Conservation (phyloP, 352 stramenopile genomes). For the Phytophthora cryptogea region DNA sequence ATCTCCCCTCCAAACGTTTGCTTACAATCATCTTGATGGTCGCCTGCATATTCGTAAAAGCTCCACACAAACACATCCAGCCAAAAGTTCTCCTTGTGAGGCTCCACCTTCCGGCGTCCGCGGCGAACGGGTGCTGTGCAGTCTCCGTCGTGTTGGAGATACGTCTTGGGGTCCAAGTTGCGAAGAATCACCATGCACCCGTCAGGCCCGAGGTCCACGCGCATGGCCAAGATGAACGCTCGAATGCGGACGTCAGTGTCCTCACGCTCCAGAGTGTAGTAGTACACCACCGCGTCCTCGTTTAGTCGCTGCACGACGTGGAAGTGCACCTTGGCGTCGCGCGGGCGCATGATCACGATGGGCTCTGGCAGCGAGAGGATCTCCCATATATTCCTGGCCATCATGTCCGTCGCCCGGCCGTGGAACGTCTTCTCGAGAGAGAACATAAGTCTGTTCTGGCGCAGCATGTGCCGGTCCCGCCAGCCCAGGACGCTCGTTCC, state of each 20-base stretch:
- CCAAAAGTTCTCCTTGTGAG: constrained; percentile 60
- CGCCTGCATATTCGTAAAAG: constrained; percentile 52
- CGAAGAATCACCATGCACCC: constrained; percentile 58
- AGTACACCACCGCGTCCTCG: constrained; percentile 66
- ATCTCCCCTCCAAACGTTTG: constrained; percentile 70
- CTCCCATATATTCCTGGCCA: constrained; percentile 50
- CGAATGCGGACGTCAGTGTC: constrained; percentile 57
- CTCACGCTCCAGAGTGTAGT: constrained; percentile 68
- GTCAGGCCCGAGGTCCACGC: constrained; percentile 45
- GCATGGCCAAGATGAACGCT: constrained; percentile 64
- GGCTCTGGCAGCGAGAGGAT: constrained; percentile 53
- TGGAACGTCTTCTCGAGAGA: constrained; percentile 69
- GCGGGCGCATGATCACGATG: constrained; percentile 57
- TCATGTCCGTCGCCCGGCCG: constrained; percentile 36
- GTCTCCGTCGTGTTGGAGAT: constrained; percentile 55
- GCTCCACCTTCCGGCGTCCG: constrained; percentile 56
- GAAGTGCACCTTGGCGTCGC: constrained; percentile 58
- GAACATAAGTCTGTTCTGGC: constrained; percentile 62
- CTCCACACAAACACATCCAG: constrained; percentile 76
- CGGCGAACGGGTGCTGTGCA: constrained; percentile 52
- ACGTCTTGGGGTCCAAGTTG: constrained; percentile 57
- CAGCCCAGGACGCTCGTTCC: constrained; percentile 70
- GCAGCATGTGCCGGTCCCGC: constrained; percentile 57
- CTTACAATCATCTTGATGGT: constrained; percentile 45
- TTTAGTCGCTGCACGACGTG: constrained; percentile 66